Base-by-base conservation (phyloP, 1,284 basidiomycete genomes). In the Gymnopus androsaceus region DNA sequence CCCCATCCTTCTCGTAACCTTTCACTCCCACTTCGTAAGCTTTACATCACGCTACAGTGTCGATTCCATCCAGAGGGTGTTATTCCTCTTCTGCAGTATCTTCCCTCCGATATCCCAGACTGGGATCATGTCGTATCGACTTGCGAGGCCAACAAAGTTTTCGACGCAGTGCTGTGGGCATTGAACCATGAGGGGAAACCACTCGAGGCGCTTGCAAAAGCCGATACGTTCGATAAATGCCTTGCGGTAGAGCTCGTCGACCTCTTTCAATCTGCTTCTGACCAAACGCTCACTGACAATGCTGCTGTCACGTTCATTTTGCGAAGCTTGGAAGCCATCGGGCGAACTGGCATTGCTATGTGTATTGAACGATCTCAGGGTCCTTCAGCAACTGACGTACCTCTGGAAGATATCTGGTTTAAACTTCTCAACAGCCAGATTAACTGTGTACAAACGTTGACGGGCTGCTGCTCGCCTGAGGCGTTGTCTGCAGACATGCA, bases 351-450 rank as follows among this genome's bases (percentile, higher is more conserved):
- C 15, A 79, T 88, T 4, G 68, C 78, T 1, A 78, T 94, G 34
- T 95, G 92, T 66, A 68, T 86, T 34, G 80, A 85, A 59, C 84
- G 82, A 57, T 90, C 90, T 3, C 72, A 75, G 56, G 67, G 62
- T 38, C 66, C 70, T 3, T 71, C 70, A 17, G 66, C 71, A 15
- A 68, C 66, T 1, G 75, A 80, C 8, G 71, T 84, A 11, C 79
- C 86, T 1, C 74, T 88, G 14, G 93, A 95, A 66, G 92, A 97
- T 63, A 83, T 95, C 63, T 98, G 95, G 95, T 95, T 93, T 69
- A 83, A 85, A 58, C 76, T 97, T 0, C 79, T 98, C 30, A 85
- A 85, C 62, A 87, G 88, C 59, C 87, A 95, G 64, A 88, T 96
- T 53, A 82, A 86, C 54, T 82, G 84, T 41, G 87, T 95, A 3